phyloP scores from a whole-genome alignment of 257 asterid genomes.

The Solanum appendiculatum region DNA sequence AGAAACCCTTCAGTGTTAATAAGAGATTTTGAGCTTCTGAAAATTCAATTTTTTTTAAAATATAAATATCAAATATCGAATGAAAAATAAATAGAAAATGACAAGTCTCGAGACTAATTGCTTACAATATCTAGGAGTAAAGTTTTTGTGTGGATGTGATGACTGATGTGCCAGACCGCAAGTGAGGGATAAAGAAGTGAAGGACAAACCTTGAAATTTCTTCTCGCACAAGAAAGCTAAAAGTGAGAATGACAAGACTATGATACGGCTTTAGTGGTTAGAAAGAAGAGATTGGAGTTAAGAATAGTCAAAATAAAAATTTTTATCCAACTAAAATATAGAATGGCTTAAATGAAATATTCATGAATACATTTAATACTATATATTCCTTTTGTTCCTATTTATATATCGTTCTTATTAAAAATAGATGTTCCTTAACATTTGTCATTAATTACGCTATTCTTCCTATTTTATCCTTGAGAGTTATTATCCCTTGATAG shows the following conservation, averaged over 20 bases:
- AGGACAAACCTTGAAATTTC: not conserved
- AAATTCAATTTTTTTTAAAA: too few relatives aligned
- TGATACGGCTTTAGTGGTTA: not conserved
- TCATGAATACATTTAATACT: too few relatives aligned
- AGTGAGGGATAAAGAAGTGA: not conserved
- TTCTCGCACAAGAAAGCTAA: not conserved
- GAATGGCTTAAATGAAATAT: too few relatives aligned
- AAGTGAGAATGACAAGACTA: not conserved
- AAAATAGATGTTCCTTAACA: too few relatives aligned
- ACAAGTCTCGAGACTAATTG: not conserved
- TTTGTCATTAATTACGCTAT: too few relatives aligned
- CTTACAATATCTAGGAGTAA: not conserved
- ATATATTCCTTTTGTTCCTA: fast-evolving
- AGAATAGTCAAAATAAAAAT: not conserved
- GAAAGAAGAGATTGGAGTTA: not conserved
- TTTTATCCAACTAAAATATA: not conserved
- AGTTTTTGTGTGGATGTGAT: not conserved
- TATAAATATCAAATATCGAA: not conserved
- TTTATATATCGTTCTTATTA: too few relatives aligned
- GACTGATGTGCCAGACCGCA: not conserved
- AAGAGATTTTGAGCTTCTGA: not conserved
- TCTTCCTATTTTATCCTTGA: too few relatives aligned
- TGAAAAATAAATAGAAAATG: not conserved
- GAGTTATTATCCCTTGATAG: too few relatives aligned
- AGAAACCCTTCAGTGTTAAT: not conserved